These are phyloP conservation scores for Chlamydomonas applanata DNA, from an alignment of 139 green algal species.

Conservation along the genomic window DNA sequence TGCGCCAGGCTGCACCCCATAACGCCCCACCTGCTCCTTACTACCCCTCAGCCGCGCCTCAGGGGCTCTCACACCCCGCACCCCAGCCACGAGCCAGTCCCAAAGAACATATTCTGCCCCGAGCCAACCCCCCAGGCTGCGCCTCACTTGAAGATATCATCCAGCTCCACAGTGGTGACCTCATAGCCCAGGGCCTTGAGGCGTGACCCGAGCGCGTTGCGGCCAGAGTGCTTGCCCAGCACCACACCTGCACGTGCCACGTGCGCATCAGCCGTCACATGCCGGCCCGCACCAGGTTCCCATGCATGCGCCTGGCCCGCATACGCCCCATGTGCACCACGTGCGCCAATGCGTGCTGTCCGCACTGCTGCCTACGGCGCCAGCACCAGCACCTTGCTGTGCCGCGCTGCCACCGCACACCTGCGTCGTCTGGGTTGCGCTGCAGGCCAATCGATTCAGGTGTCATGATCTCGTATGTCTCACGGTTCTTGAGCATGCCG, in stretches of 20 bases:
- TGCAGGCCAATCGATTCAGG: conserved; percentile 93
- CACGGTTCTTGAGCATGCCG: conserved; percentile 78
- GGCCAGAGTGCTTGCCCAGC: conserved; percentile 86
- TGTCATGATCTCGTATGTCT: conserved; percentile 97
- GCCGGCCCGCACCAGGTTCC: too few species aligned
- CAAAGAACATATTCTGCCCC: too few species aligned
- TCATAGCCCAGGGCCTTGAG: conserved; percentile 85
- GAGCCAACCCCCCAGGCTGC: too few species aligned
- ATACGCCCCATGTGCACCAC: too few species aligned
- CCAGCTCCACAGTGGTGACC: conserved; percentile 68
- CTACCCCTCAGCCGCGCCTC: too few species aligned
- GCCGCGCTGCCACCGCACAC: conserved; percentile 16
- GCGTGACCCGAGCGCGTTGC: conserved; percentile 78
- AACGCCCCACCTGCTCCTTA: too few species aligned
- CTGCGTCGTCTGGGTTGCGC: conserved; percentile 63
- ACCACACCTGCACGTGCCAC: conserved; percentile 59
- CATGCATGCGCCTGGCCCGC: too few species aligned
- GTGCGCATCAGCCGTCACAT: neutral
- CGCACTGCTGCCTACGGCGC: neutral
- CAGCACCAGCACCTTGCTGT: neutral
- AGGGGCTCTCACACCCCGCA: too few species aligned
- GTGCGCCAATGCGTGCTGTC: neutral
- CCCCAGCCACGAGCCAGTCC: too few species aligned
- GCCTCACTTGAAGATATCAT: conserved; percentile 85
- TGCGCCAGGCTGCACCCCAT: too few species aligned